Base-by-base conservation (phyloP, 257 asterid species). In the Solanum pimpinellifolium region DNA sequence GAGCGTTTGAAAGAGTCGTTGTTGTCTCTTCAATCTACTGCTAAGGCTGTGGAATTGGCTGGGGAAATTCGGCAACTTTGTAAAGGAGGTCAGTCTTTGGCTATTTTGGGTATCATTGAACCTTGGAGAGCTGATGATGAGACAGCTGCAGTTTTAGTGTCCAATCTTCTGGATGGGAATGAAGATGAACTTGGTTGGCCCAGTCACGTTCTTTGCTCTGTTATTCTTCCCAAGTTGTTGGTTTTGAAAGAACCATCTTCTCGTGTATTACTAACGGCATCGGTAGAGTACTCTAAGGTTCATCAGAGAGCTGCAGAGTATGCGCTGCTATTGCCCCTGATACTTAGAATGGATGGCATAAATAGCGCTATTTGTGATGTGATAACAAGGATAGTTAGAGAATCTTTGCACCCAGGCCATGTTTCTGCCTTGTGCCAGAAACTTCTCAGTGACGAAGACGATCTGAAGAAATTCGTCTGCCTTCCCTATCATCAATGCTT, bases 101-200 rank as follows among this genome's bases (percentile, higher is more conserved):
- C 52, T 14, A 75, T 94, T 86, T 87, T 95, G 92, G 86, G 86
- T 85, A 62, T 90, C 88, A 90, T 93, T 46, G 95, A 94, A 90
- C 97, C 97, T 15, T 96, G 99, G 99, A 82, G 87, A 69, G 92
- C 87, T 23, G 97, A 92, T 83, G 98, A 96, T 81, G 98, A 96
- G 86, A 90, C 92, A 41, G 89, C 93, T 86, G 90, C 95, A 25
- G 88, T 93, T 90, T 88, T 96, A 84, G 85, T 95, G 76, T 89
- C 94, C 85, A 92, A 90, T 21, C 89, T 93, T 73, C 82, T 82
- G 18, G 88, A 69, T 83, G 91, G 87, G 82, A 89, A 29, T 83
- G 94, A 88, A 80, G 91, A 90, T 83, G 94, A 89, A 44, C 83
- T 87, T 82, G 91, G 88, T 59, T 93, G 97, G 99, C 93, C 94